Base-by-base conservation (phyloP, 192 early-diverging fungal genomes). In the Blastocladiella britannica region DNA sequence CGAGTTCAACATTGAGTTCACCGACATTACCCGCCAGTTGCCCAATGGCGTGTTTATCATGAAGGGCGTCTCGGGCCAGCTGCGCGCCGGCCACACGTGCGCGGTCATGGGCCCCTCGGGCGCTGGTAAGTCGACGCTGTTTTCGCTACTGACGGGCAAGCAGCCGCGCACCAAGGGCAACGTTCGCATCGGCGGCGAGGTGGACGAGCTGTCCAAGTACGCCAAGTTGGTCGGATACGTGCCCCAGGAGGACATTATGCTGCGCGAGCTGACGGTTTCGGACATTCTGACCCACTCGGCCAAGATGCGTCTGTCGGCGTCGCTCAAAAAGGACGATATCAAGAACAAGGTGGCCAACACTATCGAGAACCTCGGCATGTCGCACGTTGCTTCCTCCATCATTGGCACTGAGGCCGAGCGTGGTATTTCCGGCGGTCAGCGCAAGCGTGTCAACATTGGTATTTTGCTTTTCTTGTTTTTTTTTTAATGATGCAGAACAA, bases 371-470 rank as follows among this genome's bases (percentile, higher is more conserved):
- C 65, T 82, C 28, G 80, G 75, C 20, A 64, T 68, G 27, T 67
- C 63, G 51, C 67, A 79, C 29, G 75, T 82, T 9, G 69, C 73
- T 62, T 65, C 66, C 25, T 65, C 66, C 25, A 55, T 53, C 9
- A 70, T 85, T 22, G 83, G 83, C 7, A 69, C 82, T 53, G 81
- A 77, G 56, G 78, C 68, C n/a, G 53, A 55, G 24, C 66, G 83
- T 47, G 83, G 83, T 28, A 76, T 85, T 26, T 81, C 76, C 18
- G 83, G 83, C 60, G 82, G 82, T 23, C 82, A 85, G 52, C 62
- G 83, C 3, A 85, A 85, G 62, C 72, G 83, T 6, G 82, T 84
- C 53, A 84, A 84, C 58, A 84, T 85, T 62, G 83, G 82, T 9
- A n/a, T n/a, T n/a, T n/a, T n/a, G n/a, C n/a, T n/a, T n/a, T n/a